Base-by-base conservation (phyloP, 75 land plant species). In the Sequoia sempervirens region DNA sequence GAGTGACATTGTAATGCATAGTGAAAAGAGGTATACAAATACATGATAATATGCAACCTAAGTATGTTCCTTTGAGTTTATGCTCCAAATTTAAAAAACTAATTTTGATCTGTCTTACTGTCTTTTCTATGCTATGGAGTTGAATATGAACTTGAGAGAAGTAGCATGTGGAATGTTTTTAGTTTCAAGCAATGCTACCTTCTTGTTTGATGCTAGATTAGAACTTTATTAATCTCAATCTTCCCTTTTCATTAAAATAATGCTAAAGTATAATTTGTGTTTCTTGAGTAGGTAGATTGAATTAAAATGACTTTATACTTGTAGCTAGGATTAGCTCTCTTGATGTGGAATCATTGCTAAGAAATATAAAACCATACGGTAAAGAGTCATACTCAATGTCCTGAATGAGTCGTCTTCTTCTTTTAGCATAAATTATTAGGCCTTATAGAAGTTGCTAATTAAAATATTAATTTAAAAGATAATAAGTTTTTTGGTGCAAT, bases 241-340 rank as follows among this genome's bases (percentile, higher is more conserved):
- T 78, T 78, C 13, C 45, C 26, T 43, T 26, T 78, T 78, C 50
- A 2, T 20, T 20, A 23, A 45, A 76, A 43, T 4, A 76, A 23
- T 43, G 18, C 79, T 76, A 38, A 78, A 78, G 45, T 69, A 3
- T 28, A 26, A n/a, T 45, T 78, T 78, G 20, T 82, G 64, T 84
- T 84, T 14, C n/a, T 45, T 82, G 61, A 14, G 73, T 90, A 97
- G 99, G 98, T 82, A 98, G 99, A 6, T 80, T 97, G 85, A 97
- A 98, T 13, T 98, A 97, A 82, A 97, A 97, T 84, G 99, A 97
- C 90, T 97, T 97, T 84, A 97, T 97, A 79, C 92, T 97, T 83
- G 98, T 98, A 85, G 96, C 98, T 4, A 97, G 96, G 90, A 96
- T 97, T 80, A 86, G 86, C 82, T 89, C 87, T 40, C 93, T 96